Percentiles rank a stretch among this genome's conserved stretches.
Evolutionary conservation across 2,329 filamentous ascomycete species (phyloP).

Genomic region (Trichophyton rubrum): DNA sequence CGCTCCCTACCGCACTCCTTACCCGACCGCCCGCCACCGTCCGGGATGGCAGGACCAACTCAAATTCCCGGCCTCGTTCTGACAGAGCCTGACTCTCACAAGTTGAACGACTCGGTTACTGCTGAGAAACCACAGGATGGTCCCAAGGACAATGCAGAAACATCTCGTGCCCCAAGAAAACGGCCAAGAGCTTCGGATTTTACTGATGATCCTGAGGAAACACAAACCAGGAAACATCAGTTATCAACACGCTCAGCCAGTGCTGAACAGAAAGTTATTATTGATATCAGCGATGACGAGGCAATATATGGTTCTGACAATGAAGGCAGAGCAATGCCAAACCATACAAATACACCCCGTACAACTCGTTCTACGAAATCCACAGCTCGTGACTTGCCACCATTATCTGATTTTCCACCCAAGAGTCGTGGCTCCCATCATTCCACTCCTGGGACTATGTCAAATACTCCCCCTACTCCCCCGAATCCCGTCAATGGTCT

Average conservation of each 20-base stretch:
- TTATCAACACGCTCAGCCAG: conserved; percentile 36
- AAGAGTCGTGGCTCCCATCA: conserved; percentile 33
- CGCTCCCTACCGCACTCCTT: conserved; percentile 23
- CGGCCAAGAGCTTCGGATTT: conserved; percentile 59
- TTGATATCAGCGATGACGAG: conserved; percentile 71
- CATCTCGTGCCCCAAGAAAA: conserved; percentile 32
- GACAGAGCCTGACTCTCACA: conserved; percentile 18
- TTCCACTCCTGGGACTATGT: conserved; percentile 24
- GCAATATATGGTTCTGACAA: conserved; percentile 14
- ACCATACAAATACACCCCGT: conserved; percentile 17
- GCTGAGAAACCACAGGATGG: background rate
- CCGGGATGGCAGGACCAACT: conserved; percentile 20
- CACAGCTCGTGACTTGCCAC: conserved; percentile 19
- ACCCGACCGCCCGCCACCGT: conserved; percentile 26
- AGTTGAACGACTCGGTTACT: background rate
- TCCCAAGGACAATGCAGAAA: background rate
- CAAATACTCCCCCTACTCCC: conserved; percentile 28
- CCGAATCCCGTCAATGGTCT: conserved; percentile 34
- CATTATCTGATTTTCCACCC: conserved; percentile 35
- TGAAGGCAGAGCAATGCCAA: background rate
- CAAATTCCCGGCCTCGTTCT: conserved; percentile 44
- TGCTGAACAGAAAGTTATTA: conserved; percentile 55
- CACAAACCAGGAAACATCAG: conserved; percentile 47
- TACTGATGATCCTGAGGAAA: conserved; percentile 39
- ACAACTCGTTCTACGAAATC: conserved; percentile 16